Evolutionary conservation across 2,329 filamentous ascomycete species (phyloP), one percentile per base, ranked within the genome.

Genomic region (Talaromyces sp.): DNA sequence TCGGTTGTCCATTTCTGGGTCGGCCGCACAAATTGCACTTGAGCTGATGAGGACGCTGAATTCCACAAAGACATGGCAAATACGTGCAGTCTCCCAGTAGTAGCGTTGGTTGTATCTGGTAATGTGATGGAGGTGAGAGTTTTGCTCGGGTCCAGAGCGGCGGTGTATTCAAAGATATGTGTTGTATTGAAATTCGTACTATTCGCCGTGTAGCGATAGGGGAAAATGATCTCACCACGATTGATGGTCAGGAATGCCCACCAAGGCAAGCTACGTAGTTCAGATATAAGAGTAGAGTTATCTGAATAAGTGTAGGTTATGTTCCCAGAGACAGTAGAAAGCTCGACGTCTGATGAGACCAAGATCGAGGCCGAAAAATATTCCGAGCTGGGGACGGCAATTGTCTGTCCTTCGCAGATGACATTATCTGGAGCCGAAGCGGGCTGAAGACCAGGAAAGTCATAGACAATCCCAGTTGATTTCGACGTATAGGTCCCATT

Each of bases 81-180:
- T 13, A 82, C 64, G 56, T 83, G 81, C 52, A 82, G 71, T 27
- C 79, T 69, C 10, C 78, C 76, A 6, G 72, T 73, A 0, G 75
- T 76, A 1, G 70, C 69, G 13, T 76, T 77, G 1, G 74, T 74
- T 7, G 75, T 78, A 10, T 74, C 70, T 0, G 82, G 81, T 56
- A 84, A 68, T 0, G 75, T 77, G 22, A 84, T 75, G 7, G 76
- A 72, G 2, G 64, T 67, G 10, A 84, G 70, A 16, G 67, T 71
- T 68, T 81, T 82, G 1, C 74, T 74, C 0, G 74, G 71, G 8
- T 75, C 71, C 9, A 84, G 63, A 2, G 76, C 66, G 0, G 75
- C 77, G 1, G 78, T 79, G 43, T 77, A 76, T 71, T 84, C 81
- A 59, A 80, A 83, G 22, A 83, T 79, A 67, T 81, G 77, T 4